A percentile compares a stretch with the other conserved stretches of the same genome.
Conservation (phyloP, 768 basidiomycete species). For the Termitomyces sp. region DNA sequence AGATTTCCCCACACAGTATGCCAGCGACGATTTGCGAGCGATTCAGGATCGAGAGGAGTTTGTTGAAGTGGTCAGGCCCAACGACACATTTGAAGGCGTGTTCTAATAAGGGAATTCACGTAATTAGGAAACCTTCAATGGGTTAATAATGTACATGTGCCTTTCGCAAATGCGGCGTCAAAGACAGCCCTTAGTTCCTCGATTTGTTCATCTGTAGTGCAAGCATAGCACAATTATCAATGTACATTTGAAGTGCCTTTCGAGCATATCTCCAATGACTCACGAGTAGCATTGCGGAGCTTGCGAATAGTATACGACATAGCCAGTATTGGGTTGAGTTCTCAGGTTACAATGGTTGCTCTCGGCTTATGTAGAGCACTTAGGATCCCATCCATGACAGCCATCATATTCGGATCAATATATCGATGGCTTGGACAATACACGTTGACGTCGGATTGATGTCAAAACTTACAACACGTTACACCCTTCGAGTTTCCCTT, state of each 20-base stretch:
- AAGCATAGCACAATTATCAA: no score
- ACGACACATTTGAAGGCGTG: constrained; percentile 2
- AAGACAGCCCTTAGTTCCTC: constrained; percentile 4
- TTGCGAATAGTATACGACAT: constrained; percentile 8
- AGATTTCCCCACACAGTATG: constrained; percentile 2
- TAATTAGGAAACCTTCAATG: not conserved
- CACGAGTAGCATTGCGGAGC: constrained; percentile 3
- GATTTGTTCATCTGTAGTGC: constrained; percentile 1
- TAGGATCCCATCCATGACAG: no score
- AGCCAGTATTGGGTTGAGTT: not conserved
- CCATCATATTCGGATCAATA: no score
- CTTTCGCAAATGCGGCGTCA: constrained; percentile 4
- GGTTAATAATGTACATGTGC: not conserved
- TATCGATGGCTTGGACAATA: no score
- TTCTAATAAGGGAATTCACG: not conserved
- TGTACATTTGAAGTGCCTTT: not conserved
- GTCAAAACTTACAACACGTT: no score
- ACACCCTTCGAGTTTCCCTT: no score
- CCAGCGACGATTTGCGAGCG: constrained; percentile 3
- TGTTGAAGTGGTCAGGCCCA: not conserved
- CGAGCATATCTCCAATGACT: not conserved
- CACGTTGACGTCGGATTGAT: no score
- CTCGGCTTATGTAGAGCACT: no score
- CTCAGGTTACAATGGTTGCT: not conserved
- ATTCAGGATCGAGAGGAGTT: constrained; percentile 3